phyloP scores from a whole-genome alignment of 345 rosid genomes.

The Salix dunnii region DNA sequence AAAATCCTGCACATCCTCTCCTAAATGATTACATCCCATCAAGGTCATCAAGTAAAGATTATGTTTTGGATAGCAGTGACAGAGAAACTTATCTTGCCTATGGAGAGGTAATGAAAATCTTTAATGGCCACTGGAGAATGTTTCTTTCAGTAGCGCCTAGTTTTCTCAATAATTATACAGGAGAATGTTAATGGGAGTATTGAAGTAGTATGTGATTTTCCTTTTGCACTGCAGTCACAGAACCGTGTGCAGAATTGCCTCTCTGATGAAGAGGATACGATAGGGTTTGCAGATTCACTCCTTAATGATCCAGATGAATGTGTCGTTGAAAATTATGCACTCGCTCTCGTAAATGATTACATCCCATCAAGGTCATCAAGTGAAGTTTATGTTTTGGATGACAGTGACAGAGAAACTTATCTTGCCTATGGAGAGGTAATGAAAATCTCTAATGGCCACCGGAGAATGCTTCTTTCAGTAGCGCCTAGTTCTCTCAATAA shows the following conservation, averaged over 20 bases:
- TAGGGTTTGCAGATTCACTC: conserved; percentile 4
- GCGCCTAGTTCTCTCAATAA: not conserved
- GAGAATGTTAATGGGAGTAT: not conserved
- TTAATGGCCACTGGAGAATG: not conserved
- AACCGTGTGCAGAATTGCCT: not conserved
- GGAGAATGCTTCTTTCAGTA: not conserved
- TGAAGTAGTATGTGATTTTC: no score
- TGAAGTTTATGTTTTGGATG: not conserved
- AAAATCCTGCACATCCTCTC: not conserved
- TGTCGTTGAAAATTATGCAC: not conserved
- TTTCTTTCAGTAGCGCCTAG: not conserved
- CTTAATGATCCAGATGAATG: not conserved
- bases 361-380: conserved; percentile 5
- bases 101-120: conserved; percentile 18
- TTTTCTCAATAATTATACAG: not conserved
- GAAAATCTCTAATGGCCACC: not conserved
- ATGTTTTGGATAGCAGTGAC: conserved; percentile 12
- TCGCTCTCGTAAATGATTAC: conserved; percentile 3
- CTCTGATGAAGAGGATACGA: not conserved
- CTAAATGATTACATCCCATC: conserved; percentile 5
- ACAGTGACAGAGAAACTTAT: conserved; percentile 14
- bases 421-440: conserved; percentile 15
- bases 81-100: not conserved
- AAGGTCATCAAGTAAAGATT: conserved; percentile 7
- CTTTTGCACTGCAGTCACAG: not conserved